Conservation (phyloP, 1,284 basidiomycete species). For the Naganishia cerealis region DNA sequence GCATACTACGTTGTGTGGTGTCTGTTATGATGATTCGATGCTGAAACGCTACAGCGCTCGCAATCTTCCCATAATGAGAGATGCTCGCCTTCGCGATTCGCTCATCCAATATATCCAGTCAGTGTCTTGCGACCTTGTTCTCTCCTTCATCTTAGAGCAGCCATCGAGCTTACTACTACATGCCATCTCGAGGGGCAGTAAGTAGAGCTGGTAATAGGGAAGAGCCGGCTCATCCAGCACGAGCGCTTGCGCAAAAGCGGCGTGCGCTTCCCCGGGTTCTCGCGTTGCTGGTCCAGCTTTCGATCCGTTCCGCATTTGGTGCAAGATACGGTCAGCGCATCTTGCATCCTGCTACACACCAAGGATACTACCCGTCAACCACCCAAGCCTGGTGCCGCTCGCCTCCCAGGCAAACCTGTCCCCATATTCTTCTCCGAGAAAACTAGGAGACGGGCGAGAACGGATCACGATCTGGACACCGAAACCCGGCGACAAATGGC, state of each 20-base stretch:
- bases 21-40: too few species aligned
- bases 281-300: not conserved
- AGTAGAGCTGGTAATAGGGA: too few species aligned
- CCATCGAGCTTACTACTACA: too few species aligned
- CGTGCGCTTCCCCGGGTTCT: not conserved
- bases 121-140: too few species aligned
- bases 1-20: too few species aligned
- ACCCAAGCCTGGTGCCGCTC: conserved; percentile 22
- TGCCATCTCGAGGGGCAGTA: too few species aligned
- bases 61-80: too few species aligned
- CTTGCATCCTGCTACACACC: not conserved
- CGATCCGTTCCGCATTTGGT: conserved; percentile 3
- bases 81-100: too few species aligned
- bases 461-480: conserved; percentile 8
- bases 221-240: too few species aligned
- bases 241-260: conserved; percentile 6
- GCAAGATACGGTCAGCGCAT: not conserved
- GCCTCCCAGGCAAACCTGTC: not conserved
- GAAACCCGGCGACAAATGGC: conserved; percentile 15
- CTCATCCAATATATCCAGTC: too few species aligned
- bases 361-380: not conserved
- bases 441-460: not conserved
- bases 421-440: not conserved
- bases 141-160: too few species aligned
- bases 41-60: too few species aligned